Evolutionary conservation across 139 green algal species (phyloP).

Genomic region (Chlorella ohadii): DNA sequence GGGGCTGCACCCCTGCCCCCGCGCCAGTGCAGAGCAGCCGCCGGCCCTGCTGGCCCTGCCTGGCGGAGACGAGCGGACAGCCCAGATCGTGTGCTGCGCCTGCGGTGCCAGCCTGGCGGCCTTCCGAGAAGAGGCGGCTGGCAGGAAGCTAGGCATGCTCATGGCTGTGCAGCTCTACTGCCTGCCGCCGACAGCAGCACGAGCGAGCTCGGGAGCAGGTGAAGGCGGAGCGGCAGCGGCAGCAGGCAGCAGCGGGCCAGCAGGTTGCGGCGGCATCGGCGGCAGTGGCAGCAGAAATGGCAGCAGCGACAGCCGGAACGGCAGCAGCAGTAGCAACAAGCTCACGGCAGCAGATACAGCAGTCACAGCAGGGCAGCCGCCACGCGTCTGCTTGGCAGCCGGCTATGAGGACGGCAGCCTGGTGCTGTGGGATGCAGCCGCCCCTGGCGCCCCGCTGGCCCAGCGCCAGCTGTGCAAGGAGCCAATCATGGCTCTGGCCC

Average conservation of each 20-base stretch:
- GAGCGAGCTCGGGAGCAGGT: neutral
- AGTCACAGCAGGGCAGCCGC: neutral
- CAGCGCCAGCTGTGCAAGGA: slow-evolving; percentile 46
- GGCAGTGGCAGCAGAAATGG: neutral
- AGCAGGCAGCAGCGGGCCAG: neutral
- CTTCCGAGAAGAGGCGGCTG: slow-evolving; percentile 6
- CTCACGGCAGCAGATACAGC: neutral
- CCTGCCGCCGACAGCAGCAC: neutral
- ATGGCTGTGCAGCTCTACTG: slow-evolving; percentile 48
- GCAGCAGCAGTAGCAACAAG: neutral
- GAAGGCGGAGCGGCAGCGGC: neutral
- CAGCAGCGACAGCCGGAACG: neutral
- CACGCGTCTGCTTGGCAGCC: slow-evolving; percentile 28
- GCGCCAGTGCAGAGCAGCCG: neutral
- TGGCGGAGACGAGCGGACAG: neutral
- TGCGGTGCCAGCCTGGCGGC: slow-evolving; percentile 17
- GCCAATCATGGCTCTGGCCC: slow-evolving; percentile 53
- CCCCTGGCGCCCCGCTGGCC: neutral
- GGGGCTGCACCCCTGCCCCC: slow-evolving; percentile 4
- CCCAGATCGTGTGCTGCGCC: slow-evolving; percentile 28
- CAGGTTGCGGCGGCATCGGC: neutral
- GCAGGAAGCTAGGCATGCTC: slow-evolving; percentile 54
- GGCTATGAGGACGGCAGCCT: slow-evolving; percentile 67
- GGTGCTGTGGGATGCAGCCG: slow-evolving; percentile 51
- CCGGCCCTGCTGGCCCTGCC: slow-evolving; percentile 24